Conservation (phyloP, 2,329 filamentous ascomycete genomes). For the Calonectria pseudoreteaudii region DNA sequence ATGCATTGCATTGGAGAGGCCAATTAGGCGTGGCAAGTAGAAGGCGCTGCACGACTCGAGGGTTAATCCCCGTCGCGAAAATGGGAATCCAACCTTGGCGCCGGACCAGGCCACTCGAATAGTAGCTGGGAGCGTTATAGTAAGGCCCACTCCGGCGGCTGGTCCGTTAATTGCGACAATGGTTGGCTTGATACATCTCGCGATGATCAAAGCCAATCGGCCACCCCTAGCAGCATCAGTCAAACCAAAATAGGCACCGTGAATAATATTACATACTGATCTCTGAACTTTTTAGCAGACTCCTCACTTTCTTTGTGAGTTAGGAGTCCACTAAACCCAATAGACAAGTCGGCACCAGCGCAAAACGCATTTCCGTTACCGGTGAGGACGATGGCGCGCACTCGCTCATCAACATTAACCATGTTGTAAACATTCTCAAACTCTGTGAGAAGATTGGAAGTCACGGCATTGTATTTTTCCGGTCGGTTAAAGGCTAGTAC, state of each 20-base stretch:
- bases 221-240: background rate
- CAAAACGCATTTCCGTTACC: constrained; percentile 72
- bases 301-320: constrained; percentile 16
- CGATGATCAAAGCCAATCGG: constrained; percentile 10
- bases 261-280: background rate
- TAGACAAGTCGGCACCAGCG: constrained; percentile 68
- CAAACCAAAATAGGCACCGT: background rate
- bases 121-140: constrained; percentile 20
- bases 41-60: constrained; percentile 24
- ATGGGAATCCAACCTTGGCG: constrained; percentile 15
- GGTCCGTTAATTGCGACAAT: constrained; percentile 25
- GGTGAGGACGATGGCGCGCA: constrained; percentile 70
- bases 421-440: constrained; percentile 61
- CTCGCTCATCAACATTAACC: constrained; percentile 66
- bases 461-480: constrained; percentile 66
- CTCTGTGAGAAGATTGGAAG: constrained; percentile 54
- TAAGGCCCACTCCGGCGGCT: constrained; percentile 25
- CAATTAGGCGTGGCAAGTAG: constrained; percentile 19
- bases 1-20: constrained; percentile 18
- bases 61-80: constrained; percentile 14
- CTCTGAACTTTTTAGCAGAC: constrained; percentile 4
- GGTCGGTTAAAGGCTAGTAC: constrained; percentile 65
- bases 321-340: constrained; percentile 15
- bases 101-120: constrained; percentile 23
- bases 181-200: constrained; percentile 18